Base-by-base conservation (phyloP, 441 rosid genomes). In the Mallotus japonicus region DNA sequence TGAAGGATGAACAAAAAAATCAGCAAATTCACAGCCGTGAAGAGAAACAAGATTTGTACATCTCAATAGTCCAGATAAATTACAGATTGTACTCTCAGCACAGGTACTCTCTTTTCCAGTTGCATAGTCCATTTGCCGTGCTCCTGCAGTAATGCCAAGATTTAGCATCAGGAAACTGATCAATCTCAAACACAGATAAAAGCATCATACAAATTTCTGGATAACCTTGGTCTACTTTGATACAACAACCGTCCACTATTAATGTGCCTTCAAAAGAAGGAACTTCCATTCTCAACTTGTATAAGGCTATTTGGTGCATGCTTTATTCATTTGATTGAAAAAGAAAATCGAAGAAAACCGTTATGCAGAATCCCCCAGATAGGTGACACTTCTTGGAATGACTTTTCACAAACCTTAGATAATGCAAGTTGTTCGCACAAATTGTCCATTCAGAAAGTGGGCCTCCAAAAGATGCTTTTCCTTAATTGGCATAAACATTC, bases 401-500 rank as follows among this genome's bases (percentile, higher is more conserved):
- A 75, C 24, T 17, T 37, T 53, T 44, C 49, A 67, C 53, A 46
- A 59, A 69, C 72, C 77, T 49, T 44, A 57, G 37, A 51, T 24
- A 62, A 69, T 49, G 62, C 62, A 24, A 49, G 50, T 42, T 13
- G 58, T 6, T 16, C 20, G 4, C 42, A 28, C 12, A 46, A 17
- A 57, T 20, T 44, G 34, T 64, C 44, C 77, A n/a, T 58, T 62
- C 17, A 28, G 12, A 58, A 57, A 50, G 47, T 34, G 51, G 49
- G 64, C 62, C 40, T 37, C 55, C 46, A 13, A 53, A 34, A 20
- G 19, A 55, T 49, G 56, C 1, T 32, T 42, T 60, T 57, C 72
- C 71, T 85, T 72, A 89, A 79, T 87, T 91, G 57, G 91, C 89
- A 72, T 17, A 83, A 69, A 91, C 91, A 60, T 87, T 91, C 77